phyloP scores from a whole-genome alignment of 1,139 yeast species.

The Blastobotrys capitulatus region DNA sequence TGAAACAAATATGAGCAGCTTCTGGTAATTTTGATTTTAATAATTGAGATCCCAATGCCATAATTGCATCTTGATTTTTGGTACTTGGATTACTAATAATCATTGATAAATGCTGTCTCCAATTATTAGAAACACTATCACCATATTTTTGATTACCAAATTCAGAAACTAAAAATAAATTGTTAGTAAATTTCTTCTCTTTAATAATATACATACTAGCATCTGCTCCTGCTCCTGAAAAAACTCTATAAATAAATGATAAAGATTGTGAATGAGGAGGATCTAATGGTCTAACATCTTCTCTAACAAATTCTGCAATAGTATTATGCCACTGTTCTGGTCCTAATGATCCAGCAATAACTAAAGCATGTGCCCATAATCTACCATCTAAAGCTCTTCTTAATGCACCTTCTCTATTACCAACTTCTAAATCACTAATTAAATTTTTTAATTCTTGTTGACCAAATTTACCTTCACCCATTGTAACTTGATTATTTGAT shows the following conservation, averaged over 20 bases:
- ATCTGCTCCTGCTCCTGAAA: slow-evolving; percentile 56
- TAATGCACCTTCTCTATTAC: slow-evolving; percentile 64
- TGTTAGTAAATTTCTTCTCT: slow-evolving; percentile 7
- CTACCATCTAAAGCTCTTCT: slow-evolving; percentile 54
- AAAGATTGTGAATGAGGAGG: slow-evolving; percentile 45
- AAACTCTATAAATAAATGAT: slow-evolving; percentile 57
- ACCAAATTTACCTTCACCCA: slow-evolving; percentile 34
- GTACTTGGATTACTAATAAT: slow-evolving; percentile 31
- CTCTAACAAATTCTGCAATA: slow-evolving; percentile 45
- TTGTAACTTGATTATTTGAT: slow-evolving; percentile 15
- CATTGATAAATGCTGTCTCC: slow-evolving; percentile 33
- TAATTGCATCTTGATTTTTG: slow-evolving; percentile 30
- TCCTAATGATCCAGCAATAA: slow-evolving; percentile 64
- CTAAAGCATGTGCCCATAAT: slow-evolving; percentile 74
- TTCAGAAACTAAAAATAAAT: slow-evolving; percentile 18
- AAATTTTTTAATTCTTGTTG: slow-evolving; percentile 26
- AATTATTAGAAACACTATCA: slow-evolving; percentile 22
- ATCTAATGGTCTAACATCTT: slow-evolving; percentile 34
- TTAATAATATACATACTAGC: slow-evolving; percentile 30
- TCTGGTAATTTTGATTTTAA: slow-evolving; percentile 27
- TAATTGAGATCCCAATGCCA: slow-evolving; percentile 32
- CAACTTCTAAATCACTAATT: slow-evolving; percentile 46
- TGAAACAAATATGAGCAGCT: slow-evolving; percentile 38
- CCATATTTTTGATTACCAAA: slow-evolving; percentile 5
- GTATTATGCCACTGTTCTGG: slow-evolving; percentile 56